Conservation (phyloP, 1,284 basidiomycete species). For the Cutaneotrichosporon mucoides region DNA sequence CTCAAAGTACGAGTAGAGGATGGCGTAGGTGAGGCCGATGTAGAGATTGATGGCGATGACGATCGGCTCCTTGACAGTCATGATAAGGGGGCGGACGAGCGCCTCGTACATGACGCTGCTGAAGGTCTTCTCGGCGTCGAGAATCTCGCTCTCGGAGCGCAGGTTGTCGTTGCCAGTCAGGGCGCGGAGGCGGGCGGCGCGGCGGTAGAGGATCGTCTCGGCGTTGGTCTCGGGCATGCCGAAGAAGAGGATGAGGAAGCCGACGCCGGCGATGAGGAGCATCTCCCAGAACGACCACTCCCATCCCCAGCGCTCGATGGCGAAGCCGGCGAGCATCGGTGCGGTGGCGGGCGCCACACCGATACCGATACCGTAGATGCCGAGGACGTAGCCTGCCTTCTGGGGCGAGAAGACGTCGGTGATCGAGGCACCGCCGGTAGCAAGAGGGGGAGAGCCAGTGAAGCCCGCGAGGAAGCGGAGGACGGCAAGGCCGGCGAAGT, state of each 20-base stretch:
- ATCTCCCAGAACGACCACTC: slow-evolving; percentile 45
- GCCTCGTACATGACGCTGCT: slow-evolving; percentile 34
- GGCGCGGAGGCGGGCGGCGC: slow-evolving; percentile 55
- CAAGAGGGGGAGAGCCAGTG: slow-evolving; percentile 27
- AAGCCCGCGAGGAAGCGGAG: slow-evolving; percentile 36
- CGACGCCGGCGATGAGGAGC: slow-evolving; percentile 37
- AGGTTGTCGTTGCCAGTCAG: slow-evolving; percentile 50
- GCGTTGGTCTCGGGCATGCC: slow-evolving; percentile 64
- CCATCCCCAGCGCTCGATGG: slow-evolving; percentile 43
- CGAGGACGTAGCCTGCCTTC: slow-evolving; percentile 62
- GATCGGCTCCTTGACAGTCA: slow-evolving; percentile 45
- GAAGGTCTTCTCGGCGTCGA: slow-evolving; percentile 27
- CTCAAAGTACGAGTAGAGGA: slow-evolving; percentile 42
- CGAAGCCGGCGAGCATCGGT: slow-evolving; percentile 56
- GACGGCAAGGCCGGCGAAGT: slow-evolving; percentile 40
- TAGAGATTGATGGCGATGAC: slow-evolving; percentile 34
- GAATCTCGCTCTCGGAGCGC: slow-evolving; percentile 35
- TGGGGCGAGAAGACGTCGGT: slow-evolving; percentile 63
- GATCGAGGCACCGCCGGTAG: slow-evolving; percentile 59
- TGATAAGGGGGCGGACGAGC: slow-evolving; percentile 35
- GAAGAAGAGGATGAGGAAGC: slow-evolving; percentile 55
- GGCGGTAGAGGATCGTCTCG: slow-evolving; percentile 59
- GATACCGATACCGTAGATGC: slow-evolving; percentile 57
- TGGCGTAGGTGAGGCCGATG: slow-evolving; percentile 37
- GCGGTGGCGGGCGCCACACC: slow-evolving; percentile 28